Percentiles rank a stretch among this genome's conserved stretches.
phyloP scores from a whole-genome alignment of 139 green algal genomes.

The Tetradesmus lagerheimii region DNA sequence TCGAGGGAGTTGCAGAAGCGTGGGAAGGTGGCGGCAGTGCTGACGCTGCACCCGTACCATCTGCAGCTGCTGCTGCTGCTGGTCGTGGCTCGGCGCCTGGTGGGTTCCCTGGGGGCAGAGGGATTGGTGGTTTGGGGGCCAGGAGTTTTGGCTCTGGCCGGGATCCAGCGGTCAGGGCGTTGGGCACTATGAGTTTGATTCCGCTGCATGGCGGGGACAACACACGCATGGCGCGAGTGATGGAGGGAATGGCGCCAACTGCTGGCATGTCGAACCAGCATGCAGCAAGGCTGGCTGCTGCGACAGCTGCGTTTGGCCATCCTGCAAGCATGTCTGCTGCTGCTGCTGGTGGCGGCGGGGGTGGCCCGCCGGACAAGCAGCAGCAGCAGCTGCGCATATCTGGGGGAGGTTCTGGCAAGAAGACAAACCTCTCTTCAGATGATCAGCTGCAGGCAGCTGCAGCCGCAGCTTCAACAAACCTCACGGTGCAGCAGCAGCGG shows the following conservation, averaged over 20 bases:
- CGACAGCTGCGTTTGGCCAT: neutral
- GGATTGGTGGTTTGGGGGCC: neutral
- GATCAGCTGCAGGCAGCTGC: slow-evolving; percentile 29
- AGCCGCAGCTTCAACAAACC: neutral
- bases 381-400: slow-evolving; percentile 38
- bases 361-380: neutral
- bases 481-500: slow-evolving; percentile 44
- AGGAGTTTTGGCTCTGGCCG: neutral
- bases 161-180: neutral
- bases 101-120: neutral
- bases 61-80: neutral
- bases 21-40: neutral
- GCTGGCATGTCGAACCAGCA: neutral
- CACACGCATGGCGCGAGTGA: neutral
- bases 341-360: neutral
- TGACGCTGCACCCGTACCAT: too few species aligned
- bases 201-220: neutral
- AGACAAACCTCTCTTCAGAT: neutral
- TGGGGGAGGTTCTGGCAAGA: neutral
- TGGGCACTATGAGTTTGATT: slow-evolving; percentile 16
- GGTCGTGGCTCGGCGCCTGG: neutral
- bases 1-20: neutral
- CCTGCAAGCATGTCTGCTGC: neutral
- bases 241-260: slow-evolving; percentile 28
- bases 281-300: neutral